A percentile compares a stretch with the other conserved stretches of the same genome.
These are phyloP conservation scores for Butyriboletus loyo DNA, from an alignment of 768 basidiomycete species.

Conservation along the genomic window DNA sequence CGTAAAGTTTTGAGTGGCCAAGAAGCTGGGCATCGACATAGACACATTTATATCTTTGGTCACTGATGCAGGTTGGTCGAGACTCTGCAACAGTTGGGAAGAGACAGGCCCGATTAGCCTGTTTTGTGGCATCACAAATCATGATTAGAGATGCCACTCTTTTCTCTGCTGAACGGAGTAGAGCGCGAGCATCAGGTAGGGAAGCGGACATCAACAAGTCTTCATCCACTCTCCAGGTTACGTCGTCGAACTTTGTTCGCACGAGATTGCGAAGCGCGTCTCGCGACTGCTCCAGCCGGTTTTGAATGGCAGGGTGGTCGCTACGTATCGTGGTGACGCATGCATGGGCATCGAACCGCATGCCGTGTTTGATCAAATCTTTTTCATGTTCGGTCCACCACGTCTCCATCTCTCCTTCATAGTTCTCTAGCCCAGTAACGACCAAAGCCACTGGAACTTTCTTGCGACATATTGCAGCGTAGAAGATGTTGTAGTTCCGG, in stretches of 20 bases:
- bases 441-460: slow-evolving; percentile 32
- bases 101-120: not conserved
- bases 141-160: slow-evolving; percentile 9
- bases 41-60: slow-evolving; percentile 14
- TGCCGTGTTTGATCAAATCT: slow-evolving; percentile 30
- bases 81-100: slow-evolving; percentile 4
- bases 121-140: slow-evolving; percentile 16
- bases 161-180: slow-evolving; percentile 13
- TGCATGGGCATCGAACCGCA: slow-evolving; percentile 38
- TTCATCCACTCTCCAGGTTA: slow-evolving; percentile 25
- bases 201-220: slow-evolving; percentile 15
- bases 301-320: slow-evolving; percentile 24
- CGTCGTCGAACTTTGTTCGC: slow-evolving; percentile 1
- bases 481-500: slow-evolving; percentile 32
- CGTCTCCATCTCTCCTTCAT: slow-evolving; percentile 31
- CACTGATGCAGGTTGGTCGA: not conserved
- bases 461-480: slow-evolving; percentile 28
- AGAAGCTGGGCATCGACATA: slow-evolving; percentile 2
- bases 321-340: slow-evolving; percentile 39
- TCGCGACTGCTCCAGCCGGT: slow-evolving; percentile 18
- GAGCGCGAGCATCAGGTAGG: slow-evolving; percentile 18
- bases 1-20: not conserved
- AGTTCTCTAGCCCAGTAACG: slow-evolving; percentile 36
- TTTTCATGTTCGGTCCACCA: slow-evolving; percentile 40
- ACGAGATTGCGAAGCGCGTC: slow-evolving; percentile 20